A percentile compares a stretch with the other conserved stretches of the same genome.
Conservation (phyloP, 345 rosid species). For the Salix suchowensis region DNA sequence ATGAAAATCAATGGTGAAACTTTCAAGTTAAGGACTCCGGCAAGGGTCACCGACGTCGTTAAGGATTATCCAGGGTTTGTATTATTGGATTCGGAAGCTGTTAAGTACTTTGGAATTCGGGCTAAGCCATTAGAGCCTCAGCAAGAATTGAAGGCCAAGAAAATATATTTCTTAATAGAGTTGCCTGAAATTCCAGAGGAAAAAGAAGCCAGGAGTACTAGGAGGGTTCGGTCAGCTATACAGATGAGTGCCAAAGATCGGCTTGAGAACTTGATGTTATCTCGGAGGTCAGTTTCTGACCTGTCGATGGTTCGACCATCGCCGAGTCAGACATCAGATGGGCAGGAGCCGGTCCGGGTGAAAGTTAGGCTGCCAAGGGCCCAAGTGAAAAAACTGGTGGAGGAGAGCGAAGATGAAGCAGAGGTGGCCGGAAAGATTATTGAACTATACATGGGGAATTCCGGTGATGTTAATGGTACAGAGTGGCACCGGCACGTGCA, state of each 20-base stretch:
- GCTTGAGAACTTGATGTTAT: conserved; percentile 74
- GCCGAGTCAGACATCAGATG: neutral
- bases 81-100: conserved; percentile 70
- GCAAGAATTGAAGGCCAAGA: conserved; percentile 53
- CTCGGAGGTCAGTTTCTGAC: conserved; percentile 76
- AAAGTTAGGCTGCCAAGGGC: conserved; percentile 62
- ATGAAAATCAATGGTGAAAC: conserved; percentile 90
- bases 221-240: conserved; percentile 76
- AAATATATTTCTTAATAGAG: conserved; percentile 85
- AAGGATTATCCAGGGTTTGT: conserved; percentile 65
- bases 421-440: conserved; percentile 67
- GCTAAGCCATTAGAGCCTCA: conserved; percentile 63
- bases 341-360: conserved; percentile 33
- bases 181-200: conserved; percentile 46
- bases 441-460: conserved; percentile 43
- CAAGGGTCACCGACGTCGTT: conserved; percentile 57
- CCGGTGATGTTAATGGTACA: neutral
- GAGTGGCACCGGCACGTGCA: neutral
- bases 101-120: conserved; percentile 63
- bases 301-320: conserved; percentile 43
- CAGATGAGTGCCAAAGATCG: conserved; percentile 80
- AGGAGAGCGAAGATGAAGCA: conserved; percentile 47
- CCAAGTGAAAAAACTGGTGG: conserved; percentile 60
- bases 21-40: conserved; percentile 66
- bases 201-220: conserved; percentile 25